Base-by-base conservation (phyloP, 768 basidiomycete species). In the Amanita thiersii region DNA sequence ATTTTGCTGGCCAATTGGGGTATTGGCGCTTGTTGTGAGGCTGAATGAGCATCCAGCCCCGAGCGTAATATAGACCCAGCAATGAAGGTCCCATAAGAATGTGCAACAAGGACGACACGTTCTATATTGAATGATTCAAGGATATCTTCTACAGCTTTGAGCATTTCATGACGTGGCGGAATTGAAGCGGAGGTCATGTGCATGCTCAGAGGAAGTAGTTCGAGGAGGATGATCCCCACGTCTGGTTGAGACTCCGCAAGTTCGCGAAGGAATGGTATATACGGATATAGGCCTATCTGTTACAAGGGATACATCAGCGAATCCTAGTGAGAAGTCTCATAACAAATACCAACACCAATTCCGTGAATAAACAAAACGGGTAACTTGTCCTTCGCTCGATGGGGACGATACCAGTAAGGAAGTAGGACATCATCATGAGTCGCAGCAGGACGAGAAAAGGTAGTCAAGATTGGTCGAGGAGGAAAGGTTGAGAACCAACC, bases 321-420 rank as follows among this genome's bases (percentile, higher is more conserved):
- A 45, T 32, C 15, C 20, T 19, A 17, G 15, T 26, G 7, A 12
- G 28, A 2, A 30, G 31, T 24, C 10, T 24, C 42, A 29, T 25
- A 23, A 18, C 29, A 5, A 23, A 10, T 44, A 59, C 69, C 2
- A 57, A 80, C 77, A 7, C 81, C 81, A n/a, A 82, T 73, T 7
- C 81, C 81, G 41, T 84, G 81, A 1, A 84, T 49, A 50, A 83
- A 80, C n/a, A 82, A 54, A 7, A 84, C 57, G 0, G 80, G 77
- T 6, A 61, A 57, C 46, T 71, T 74, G 1, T 60, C 61, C 6
- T 37, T 40, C 3, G 75, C 70, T 24, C 57, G 62, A 44, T 81
- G 78, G 0, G 62, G 62, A 8, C 63, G 59, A 47, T 63, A 60
- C 65, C 65, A 69, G 47, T 64, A 66, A 1, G 65, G 60, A 20